A percentile compares a stretch with the other conserved stretches of the same genome.
phyloP scores from a whole-genome alignment of 345 rosid genomes.

The Adansonia digitata region DNA sequence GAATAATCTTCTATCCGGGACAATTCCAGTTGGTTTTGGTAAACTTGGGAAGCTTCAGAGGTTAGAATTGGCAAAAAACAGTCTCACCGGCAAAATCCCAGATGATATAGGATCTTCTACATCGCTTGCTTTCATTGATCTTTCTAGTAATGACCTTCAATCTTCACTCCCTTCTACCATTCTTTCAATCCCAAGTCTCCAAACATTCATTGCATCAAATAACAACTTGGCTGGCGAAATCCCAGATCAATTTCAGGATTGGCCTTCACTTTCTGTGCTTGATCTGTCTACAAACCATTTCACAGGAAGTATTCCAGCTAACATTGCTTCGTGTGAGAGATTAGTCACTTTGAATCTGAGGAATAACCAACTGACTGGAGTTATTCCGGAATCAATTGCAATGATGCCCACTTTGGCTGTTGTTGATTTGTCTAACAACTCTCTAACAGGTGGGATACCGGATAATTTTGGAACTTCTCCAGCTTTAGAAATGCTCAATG shows the following conservation, averaged over 20 bases:
- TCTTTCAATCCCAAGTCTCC: slow-evolving; percentile 71
- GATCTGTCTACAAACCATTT: slow-evolving; percentile 80
- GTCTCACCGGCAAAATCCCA: slow-evolving; percentile 70
- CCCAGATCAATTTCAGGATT: slow-evolving; percentile 88
- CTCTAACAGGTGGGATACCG: slow-evolving; percentile 68
- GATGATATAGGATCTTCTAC: slow-evolving; percentile 56
- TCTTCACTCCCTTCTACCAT: slow-evolving; percentile 73
- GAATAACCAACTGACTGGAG: slow-evolving; percentile 59
- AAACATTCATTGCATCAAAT: slow-evolving; percentile 55
- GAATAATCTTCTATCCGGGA: slow-evolving; percentile 63
- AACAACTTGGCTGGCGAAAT: slow-evolving; percentile 68
- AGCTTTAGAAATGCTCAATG: slow-evolving; percentile 70
- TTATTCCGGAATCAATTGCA: slow-evolving; percentile 60
- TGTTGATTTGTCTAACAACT: slow-evolving; percentile 84
- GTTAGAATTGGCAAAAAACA: slow-evolving; percentile 72
- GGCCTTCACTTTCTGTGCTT: slow-evolving; percentile 73
- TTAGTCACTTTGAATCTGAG: slow-evolving; percentile 64
- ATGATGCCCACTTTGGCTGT: slow-evolving; percentile 81
- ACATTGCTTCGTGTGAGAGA: slow-evolving; percentile 83
- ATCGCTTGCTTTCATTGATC: slow-evolving; percentile 83
- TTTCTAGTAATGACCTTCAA: slow-evolving; percentile 57
- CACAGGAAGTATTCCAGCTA: slow-evolving; percentile 64
- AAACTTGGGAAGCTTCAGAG: slow-evolving; percentile 75
- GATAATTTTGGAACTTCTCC: slow-evolving; percentile 73
- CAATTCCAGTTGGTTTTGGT: slow-evolving; percentile 78